Conservation (phyloP, 2,329 filamentous ascomycete species). For the Hypoxylon sp. region DNA sequence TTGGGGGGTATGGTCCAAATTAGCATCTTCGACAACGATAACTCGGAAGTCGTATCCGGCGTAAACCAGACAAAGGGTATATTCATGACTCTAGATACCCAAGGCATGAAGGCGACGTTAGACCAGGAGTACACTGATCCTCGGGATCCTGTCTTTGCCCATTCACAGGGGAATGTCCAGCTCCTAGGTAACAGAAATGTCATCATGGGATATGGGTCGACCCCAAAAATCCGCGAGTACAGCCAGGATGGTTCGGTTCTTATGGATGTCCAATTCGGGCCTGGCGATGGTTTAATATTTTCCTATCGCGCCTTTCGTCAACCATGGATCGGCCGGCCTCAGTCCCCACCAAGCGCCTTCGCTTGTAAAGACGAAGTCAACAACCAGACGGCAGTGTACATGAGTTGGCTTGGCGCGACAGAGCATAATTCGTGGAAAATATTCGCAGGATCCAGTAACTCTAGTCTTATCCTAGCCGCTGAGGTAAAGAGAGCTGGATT, state of each 20-base stretch:
- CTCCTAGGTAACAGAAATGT: slow-evolving; percentile 43
- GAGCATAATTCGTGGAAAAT: slow-evolving; percentile 54
- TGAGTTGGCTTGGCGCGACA: slow-evolving; percentile 56
- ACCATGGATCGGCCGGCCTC: slow-evolving; percentile 49
- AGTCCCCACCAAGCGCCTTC: slow-evolving; percentile 35
- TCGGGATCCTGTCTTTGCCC: slow-evolving; percentile 36
- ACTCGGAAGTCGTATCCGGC: slow-evolving; percentile 43
- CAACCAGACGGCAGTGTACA: slow-evolving; percentile 47
- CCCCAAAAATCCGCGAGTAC: slow-evolving; percentile 54
- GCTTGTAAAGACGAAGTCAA: slow-evolving; percentile 35
- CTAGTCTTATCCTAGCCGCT: slow-evolving; percentile 24
- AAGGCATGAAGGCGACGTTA: slow-evolving; percentile 51
- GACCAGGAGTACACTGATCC: slow-evolving; percentile 38
- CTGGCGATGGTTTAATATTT: slow-evolving; percentile 31
- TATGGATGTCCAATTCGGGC: slow-evolving; percentile 53
- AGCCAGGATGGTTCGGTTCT: slow-evolving; percentile 48
- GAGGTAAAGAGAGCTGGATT: slow-evolving; percentile 34
- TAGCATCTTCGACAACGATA: slow-evolving; percentile 55
- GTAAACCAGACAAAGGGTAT: slow-evolving; percentile 45
- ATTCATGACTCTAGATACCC: slow-evolving; percentile 42
- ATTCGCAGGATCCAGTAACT: slow-evolving; percentile 39
- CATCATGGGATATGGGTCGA: slow-evolving; percentile 55
- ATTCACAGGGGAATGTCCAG: slow-evolving; percentile 44
- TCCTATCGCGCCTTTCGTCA: slow-evolving; percentile 55
- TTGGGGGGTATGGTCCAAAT: slow-evolving; percentile 43